A percentile compares a stretch with the other conserved stretches of the same genome.
Conservation (phyloP, 805 yeast species). For the Yarrowia sp. region DNA sequence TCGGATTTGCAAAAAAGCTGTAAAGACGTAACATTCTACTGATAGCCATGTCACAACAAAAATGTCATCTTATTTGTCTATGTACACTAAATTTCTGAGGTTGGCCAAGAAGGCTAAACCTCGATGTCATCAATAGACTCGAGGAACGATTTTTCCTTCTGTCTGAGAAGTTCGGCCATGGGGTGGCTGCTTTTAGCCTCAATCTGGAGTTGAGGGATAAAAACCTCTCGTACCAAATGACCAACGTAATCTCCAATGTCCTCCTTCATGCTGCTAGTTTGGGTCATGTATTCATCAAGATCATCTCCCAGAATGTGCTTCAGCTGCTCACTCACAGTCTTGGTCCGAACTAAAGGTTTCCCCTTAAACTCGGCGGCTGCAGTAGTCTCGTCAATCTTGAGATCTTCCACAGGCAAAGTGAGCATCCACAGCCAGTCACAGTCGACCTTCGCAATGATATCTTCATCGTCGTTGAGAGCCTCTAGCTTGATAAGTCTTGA, state of each 20-base stretch:
- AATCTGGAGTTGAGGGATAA: background rate
- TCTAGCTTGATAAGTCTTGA: constrained; percentile 8
- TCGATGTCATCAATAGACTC: constrained; percentile 13
- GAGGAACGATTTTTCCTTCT: constrained; percentile 5
- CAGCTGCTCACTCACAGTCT: constrained; percentile 1
- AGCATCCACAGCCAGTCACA: constrained; percentile 25
- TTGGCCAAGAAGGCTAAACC: background rate
- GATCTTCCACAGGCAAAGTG: constrained; percentile 12
- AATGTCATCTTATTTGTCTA: background rate
- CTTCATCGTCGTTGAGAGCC: background rate
- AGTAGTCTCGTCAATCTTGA: constrained; percentile 12
- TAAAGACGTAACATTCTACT: no score
- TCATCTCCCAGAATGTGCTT: background rate
- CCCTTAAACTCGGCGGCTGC: constrained; percentile 7
- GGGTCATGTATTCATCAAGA: constrained; percentile 22
- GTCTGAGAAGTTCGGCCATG: constrained; percentile 6
- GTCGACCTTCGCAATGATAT: constrained; percentile 16
- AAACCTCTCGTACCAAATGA: constrained; percentile 13
- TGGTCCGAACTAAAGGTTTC: background rate
- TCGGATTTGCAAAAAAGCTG: no score
- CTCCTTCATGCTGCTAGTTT: constrained; percentile 12
- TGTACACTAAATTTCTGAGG: background rate
- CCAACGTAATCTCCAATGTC: constrained; percentile 23
- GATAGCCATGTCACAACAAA: no score
- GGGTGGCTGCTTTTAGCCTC: constrained; percentile 4